Evolutionary conservation across 495 filamentous ascomycete genomes (phyloP), one percentile per base, ranked within the genome.

Genomic region (Penicillium bialowiezense): DNA sequence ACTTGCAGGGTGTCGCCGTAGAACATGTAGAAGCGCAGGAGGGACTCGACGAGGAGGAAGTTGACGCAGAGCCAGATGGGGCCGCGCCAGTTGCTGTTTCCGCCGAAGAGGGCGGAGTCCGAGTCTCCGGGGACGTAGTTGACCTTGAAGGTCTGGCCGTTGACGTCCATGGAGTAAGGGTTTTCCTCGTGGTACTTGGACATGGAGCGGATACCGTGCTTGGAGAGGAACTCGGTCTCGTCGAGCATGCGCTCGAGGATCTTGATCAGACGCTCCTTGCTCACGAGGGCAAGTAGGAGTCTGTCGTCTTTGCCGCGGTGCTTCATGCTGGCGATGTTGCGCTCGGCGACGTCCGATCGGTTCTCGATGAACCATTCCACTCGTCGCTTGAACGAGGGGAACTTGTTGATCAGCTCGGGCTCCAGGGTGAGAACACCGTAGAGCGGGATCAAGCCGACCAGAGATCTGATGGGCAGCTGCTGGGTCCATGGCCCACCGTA

Each of bases 61-160:
- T 97, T 97, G 68, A 96, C 90, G 54, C 90, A 93, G 20, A 97
- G 75, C 92, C 92, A 97, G 58, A 96, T 91, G 0, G 93, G 92
- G 2, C 85, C 80, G 56, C 92, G 82, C 92, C 92, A 97, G 69
- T 97, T 97, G 68, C 90, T 95, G 77, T 97, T 97, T 24, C 92
- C 92, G 32, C 92, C 92, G 59, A 97, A 97, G 10, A 97, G 77
- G 3, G 87, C 84, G 56, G 88, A 93, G 71, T 97, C 90, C 1
- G 92, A 96, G 62, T 97, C 93, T 13, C 92, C 93, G 7, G 93
- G 85, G 14, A 97, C 83, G 55, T 97, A 97, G 55, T 82, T 80
- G 26, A 97, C 92, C 49, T 83, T 83, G 71, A 95, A 97, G 26
- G 77, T 79, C 63, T 96, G 89, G 7, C 89, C 90, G 52, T 97